Percentiles rank a stretch among this genome's conserved stretches.
phyloP scores from a whole-genome alignment of 2,329 filamentous ascomycete genomes.

The Penicillium psychrosexuale region DNA sequence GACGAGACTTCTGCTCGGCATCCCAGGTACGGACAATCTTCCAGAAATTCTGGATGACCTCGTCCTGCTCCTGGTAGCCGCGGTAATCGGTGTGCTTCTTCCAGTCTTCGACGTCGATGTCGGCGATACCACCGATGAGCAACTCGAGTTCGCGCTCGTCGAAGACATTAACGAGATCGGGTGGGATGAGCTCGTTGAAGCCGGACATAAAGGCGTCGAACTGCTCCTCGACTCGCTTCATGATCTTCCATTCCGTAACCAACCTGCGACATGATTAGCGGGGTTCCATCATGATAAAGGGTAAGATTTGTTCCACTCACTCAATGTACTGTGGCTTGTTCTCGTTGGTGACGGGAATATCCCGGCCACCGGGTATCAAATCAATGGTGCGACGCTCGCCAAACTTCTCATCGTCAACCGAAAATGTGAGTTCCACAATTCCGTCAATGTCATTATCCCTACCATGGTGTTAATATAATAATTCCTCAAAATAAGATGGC shows the following conservation, averaged over 20 bases:
- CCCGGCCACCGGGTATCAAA: constrained; percentile 80
- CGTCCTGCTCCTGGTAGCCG: constrained; percentile 95
- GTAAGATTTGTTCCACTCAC: constrained; percentile 45
- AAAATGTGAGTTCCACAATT: constrained; percentile 92
- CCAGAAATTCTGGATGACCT: constrained; percentile 99
- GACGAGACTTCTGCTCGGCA: constrained; percentile 93
- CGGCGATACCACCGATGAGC: constrained; percentile 97
- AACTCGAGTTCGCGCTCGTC: constrained; percentile 96
- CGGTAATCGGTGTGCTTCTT: constrained; percentile 99
- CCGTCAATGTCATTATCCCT: constrained; percentile 93
- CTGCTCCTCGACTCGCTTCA: constrained; percentile 96
- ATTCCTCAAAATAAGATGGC: neutral
- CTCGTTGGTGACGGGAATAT: constrained; percentile 95
- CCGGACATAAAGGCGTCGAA: constrained; percentile 97
- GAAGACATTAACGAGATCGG: constrained; percentile 96
- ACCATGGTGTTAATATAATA: constrained; percentile 22
- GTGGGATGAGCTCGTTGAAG: constrained; percentile 95
- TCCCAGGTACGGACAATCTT: constrained; percentile 93
- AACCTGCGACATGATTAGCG: constrained; percentile 49
- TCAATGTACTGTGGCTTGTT: constrained; percentile 99
- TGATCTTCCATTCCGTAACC: constrained; percentile 98
- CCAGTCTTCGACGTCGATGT: constrained; percentile 99
- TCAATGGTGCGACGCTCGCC: constrained; percentile 93
- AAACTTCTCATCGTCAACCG: constrained; percentile 95
- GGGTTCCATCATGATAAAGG: neutral